Conservation (phyloP, 2,329 filamentous ascomycete genomes). For the Exophiala phaeomuriformis region DNA sequence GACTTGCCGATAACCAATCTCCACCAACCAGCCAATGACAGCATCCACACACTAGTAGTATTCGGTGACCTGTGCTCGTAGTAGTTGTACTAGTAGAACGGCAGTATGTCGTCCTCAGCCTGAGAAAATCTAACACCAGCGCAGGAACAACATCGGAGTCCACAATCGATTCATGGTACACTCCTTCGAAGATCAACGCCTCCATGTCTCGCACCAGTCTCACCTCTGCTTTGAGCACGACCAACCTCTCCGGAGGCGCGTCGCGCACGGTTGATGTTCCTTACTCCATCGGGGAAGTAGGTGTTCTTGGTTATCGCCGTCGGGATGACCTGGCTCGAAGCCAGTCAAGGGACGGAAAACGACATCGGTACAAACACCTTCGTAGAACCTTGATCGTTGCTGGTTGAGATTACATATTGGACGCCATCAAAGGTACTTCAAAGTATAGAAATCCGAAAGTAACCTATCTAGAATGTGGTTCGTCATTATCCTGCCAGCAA, state of each 20-base stretch:
- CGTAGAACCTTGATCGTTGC: background rate
- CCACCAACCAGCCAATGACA: constrained; percentile 8
- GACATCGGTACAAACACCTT: background rate
- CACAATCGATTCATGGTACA: background rate
- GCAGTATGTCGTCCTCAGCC: too few relatives aligned
- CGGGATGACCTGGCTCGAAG: too few relatives aligned
- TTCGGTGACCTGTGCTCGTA: too few relatives aligned
- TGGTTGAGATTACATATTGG: background rate
- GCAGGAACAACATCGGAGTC: background rate
- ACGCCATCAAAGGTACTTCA: background rate
- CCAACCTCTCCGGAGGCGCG: background rate
- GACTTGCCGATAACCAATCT: constrained; percentile 5
- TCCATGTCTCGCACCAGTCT: background rate
- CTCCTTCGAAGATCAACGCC: background rate
- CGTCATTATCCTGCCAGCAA: background rate
- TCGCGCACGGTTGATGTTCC: too few relatives aligned
- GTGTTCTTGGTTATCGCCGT: too few relatives aligned
- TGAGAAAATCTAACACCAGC: background rate
- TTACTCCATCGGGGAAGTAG: too few relatives aligned
- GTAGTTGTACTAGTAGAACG: too few relatives aligned
- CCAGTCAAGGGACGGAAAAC: too few relatives aligned
- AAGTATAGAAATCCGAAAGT: background rate
- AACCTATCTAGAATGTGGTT: background rate
- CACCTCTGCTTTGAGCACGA: background rate
- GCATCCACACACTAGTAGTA: background rate